Base-by-base conservation (phyloP, 257 asterid genomes). In the Lavandula angustifolia region DNA sequence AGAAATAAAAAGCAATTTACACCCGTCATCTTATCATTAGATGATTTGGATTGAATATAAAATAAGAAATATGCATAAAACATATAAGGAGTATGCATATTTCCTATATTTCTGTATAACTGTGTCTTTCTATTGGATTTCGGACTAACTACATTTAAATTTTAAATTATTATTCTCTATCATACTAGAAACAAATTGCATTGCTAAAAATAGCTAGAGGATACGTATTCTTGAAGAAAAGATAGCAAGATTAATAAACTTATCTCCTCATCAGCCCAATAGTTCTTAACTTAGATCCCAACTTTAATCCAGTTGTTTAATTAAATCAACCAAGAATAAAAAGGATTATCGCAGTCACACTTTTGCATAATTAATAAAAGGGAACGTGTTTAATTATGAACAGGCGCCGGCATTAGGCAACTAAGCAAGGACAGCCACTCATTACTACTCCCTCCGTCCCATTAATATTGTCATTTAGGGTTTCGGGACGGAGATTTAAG, bases 371-470 rank as follows among this genome's bases (percentile, higher is more conserved):
- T 32, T 48, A 16, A 4, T 32, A 1, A 10, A 8, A 41, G 0
- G 34, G 22, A 52, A 52, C 52, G 11, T 38, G 49, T 27, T 22
- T 35, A 22, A 34, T 34, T 34, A 10, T 50, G 14, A 50, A 29
- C 38, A 12, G 27, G 27, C 27, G 62, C 62, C 62, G 54, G 33
- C 61, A 38, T 17, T 49, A 2, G 61, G 27, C 60, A 64, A 51
- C 7, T 31, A 54, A 8, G 3, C 9, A n/a, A 46, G 14, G 67
- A 17, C 60, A 50, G 50, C 60, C 38, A 12, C 17, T 27, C 34
- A 13, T 46, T 22, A 22, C 27, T n/a, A n/a, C n/a, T n/a, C n/a
- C n/a, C n/a, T n/a, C n/a, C n/a, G n/a, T n/a, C n/a, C n/a, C n/a
- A n/a, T n/a, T n/a, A n/a, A n/a, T n/a, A n/a, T n/a, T n/a, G n/a